Evolutionary conservation across 306 rosid species (phyloP), one percentile per base, ranked within the genome.

Genomic region (Leucaena leucocephala): DNA sequence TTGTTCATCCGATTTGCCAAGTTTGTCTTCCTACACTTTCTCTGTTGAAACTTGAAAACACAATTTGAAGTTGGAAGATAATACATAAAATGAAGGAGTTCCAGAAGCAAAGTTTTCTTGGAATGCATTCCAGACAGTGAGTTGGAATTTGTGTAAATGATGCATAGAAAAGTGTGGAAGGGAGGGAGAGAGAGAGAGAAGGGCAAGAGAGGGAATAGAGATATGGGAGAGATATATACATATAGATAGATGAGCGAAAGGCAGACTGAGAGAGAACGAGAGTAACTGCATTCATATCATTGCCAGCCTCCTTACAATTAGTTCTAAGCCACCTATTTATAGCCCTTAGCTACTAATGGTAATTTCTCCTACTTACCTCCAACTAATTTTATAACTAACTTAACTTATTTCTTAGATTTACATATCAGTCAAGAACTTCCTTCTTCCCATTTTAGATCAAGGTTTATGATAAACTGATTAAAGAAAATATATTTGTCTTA

Each of bases 21-120:
- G 34, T 62, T 40, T 78, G 3, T 46, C 21, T 38, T 36, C 39
- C 44, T 68, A 45, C 16, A 14, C n/a, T 33, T 33, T n/a, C 70
- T 68, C 4, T 17, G 39, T 13, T 61, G 67, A 61, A 34, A 61
- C 38, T 59, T 59, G 65, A 59, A 59, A 59, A 11, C 15, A 22
- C 17, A 33, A 61, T 61, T 12, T 40, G 35, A 70, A 22, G 34
- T 46, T 27, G 58, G 74, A 33, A 46, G 42, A 45, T 38, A 15
- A 67, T 71, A 34, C 64, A 70, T 48, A 50, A 59, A 50, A 49
- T 49, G 67, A 65, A 39, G 50, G 68, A 63, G 40, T 61, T 27
- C 7, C 22, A 7, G 22, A 64, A 64, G 12, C 69, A 64, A 27
- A 61, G 4, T 12, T 61, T 13, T 61, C 17, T 34, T 13, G 40